A percentile compares a stretch with the other conserved stretches of the same genome.
Evolutionary conservation across 2,329 filamentous ascomycete species (phyloP).

Genomic region (Hymenoscyphus scutula): DNA sequence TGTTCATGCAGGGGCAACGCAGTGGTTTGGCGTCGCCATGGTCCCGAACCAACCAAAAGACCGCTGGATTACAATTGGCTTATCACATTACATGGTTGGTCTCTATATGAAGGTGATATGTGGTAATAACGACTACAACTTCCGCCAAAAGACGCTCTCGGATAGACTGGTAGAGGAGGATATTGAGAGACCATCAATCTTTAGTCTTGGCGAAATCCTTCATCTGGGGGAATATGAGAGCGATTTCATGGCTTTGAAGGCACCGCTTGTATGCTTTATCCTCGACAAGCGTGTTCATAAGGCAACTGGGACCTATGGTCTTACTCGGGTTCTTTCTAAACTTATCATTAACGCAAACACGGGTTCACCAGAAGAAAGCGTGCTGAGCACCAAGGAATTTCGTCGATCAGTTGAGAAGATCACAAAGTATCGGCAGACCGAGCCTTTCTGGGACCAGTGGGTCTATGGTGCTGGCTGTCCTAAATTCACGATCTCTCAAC

Average conservation of each 20-base stretch:
- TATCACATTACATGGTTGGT: conserved; percentile 93
- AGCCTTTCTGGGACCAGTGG: conserved; percentile 94
- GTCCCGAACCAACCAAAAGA: conserved; percentile 78
- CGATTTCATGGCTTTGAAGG: conserved; percentile 89
- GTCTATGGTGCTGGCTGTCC: conserved; percentile 86
- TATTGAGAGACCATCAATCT: conserved; percentile 75
- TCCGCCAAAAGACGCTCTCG: conserved; percentile 79
- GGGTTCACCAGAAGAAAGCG: conserved; percentile 67
- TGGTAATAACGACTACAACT: conserved; percentile 92
- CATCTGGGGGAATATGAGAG: conserved; percentile 80
- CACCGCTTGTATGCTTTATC: conserved; percentile 87
- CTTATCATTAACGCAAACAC: conserved; percentile 84
- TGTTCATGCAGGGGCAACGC: conserved; percentile 79
- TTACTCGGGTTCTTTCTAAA: conserved; percentile 81
- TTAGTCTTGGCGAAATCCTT: conserved; percentile 73
- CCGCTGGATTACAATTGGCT: conserved; percentile 84
- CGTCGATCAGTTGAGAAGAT: conserved; percentile 83
- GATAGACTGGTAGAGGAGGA: conserved; percentile 82
- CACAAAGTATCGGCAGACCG: conserved; percentile 74
- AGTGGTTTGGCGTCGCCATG: conserved; percentile 94
- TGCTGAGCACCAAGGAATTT: conserved; percentile 73
- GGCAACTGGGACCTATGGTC: conserved; percentile 73
- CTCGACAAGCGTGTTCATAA: conserved; percentile 89
- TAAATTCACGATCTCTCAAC: conserved; percentile 78
- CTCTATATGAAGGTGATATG: conserved; percentile 86